Evolutionary conservation across 1,284 basidiomycete genomes (phyloP).

Genomic region (Ceratobasidium sp.): DNA sequence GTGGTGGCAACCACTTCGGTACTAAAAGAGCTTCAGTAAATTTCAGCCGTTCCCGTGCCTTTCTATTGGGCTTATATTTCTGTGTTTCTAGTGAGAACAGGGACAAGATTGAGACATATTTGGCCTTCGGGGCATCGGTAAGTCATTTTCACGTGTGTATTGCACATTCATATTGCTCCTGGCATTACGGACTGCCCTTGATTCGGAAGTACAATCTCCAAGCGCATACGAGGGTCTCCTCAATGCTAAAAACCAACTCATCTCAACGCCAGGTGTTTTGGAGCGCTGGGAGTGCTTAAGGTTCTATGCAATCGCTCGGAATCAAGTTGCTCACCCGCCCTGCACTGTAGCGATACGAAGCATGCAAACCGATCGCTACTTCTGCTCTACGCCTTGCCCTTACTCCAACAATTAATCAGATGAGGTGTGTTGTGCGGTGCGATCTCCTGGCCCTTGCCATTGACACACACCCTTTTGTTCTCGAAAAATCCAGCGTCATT

Average conservation of each 20-base stretch:
- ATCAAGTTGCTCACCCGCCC: not conserved
- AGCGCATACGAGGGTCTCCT: not conserved
- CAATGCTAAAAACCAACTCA: not conserved
- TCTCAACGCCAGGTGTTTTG: conserved; percentile 44
- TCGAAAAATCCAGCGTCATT: conserved; percentile 63
- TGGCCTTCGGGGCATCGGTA: conserved; percentile 75
- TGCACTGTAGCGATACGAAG: conserved; percentile 63
- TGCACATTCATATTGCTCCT: not conserved
- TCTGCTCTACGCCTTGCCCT: conserved; percentile 81
- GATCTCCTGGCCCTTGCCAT: not conserved
- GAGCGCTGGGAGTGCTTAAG: not conserved
- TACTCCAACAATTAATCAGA: conserved; percentile 81
- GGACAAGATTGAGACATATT: conserved; percentile 83
- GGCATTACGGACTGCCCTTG: not conserved
- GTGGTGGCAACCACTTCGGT: conserved; percentile 71
- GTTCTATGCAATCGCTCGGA: not conserved
- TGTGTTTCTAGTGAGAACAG: conserved; percentile 66
- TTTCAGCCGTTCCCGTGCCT: conserved; percentile 34
- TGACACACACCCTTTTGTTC: not conserved
- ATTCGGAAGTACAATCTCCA: not conserved
- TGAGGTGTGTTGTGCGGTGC: conserved; percentile 64
- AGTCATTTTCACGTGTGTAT: not conserved
- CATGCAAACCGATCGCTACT: conserved; percentile 75
- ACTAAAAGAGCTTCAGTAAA: conserved; percentile 70
- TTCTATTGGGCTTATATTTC: not conserved